phyloP scores from a whole-genome alignment of 306 rosid genomes.

The Sindora glabra region DNA sequence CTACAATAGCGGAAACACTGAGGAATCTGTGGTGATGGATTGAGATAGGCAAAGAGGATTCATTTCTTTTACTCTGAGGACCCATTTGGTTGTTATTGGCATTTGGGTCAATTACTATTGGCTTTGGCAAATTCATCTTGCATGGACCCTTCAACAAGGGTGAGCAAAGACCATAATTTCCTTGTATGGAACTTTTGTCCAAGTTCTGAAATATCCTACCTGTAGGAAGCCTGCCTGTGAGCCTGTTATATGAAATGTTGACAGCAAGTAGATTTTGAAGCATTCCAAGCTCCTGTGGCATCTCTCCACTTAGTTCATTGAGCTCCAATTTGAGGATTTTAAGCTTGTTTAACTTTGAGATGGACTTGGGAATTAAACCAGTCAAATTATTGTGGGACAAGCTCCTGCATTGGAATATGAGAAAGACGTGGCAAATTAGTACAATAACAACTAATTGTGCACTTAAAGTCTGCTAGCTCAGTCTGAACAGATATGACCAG shows the following conservation, averaged over 20 bases:
- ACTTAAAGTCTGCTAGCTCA: too few relatives aligned
- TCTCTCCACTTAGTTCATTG: constrained; percentile 79
- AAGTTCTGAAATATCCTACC: constrained; percentile 59
- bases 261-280: constrained; percentile 74
- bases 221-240: constrained; percentile 79
- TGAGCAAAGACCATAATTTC: constrained; percentile 83
- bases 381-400: constrained; percentile 68
- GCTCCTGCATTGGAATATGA: constrained; percentile 59
- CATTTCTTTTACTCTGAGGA: constrained; percentile 25
- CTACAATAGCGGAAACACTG: constrained; percentile 73
- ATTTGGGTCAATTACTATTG: constrained; percentile 85
- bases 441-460: too few relatives aligned
- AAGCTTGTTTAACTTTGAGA: constrained; percentile 59
- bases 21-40: constrained; percentile 54
- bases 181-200: constrained; percentile 80
- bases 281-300: constrained; percentile 81
- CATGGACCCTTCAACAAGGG: constrained; percentile 89
- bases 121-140: constrained; percentile 76
- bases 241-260: constrained; percentile 73
- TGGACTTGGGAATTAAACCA: constrained; percentile 64
- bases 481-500: too few relatives aligned
- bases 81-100: constrained; percentile 51
- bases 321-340: constrained; percentile 67
- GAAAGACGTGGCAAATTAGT: constrained; percentile 12
- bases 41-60: constrained; percentile 12